Evolutionary conservation across 306 rosid genomes (phyloP).

Genomic region (Dalbergia cochinchinensis): DNA sequence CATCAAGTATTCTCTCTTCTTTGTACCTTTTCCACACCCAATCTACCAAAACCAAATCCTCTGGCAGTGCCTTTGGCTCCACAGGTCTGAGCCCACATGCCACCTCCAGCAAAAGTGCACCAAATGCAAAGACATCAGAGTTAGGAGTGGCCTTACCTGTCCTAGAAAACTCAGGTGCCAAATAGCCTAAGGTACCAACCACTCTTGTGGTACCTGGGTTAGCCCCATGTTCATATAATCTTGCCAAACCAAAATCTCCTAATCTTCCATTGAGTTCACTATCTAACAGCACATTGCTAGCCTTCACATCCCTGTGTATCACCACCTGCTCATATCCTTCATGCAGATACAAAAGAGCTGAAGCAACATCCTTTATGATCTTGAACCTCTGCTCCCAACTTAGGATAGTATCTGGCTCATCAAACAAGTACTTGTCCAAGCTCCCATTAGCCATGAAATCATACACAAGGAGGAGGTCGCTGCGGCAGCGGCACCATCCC

Average conservation of each 20-base stretch:
- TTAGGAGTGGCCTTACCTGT: conserved; percentile 76
- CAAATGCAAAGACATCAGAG: conserved; percentile 78
- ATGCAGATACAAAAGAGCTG: conserved; percentile 75
- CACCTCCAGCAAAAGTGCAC: conserved; percentile 84
- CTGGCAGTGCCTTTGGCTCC: conserved; percentile 60
- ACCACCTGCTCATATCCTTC: conserved; percentile 86
- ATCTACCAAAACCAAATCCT: conserved; percentile 71
- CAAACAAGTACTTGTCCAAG: conserved; percentile 71
- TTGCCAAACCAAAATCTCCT: conserved; percentile 83
- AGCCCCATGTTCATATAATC: conserved; percentile 76
- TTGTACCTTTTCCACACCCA: conserved; percentile 74
- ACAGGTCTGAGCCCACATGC: conserved; percentile 73
- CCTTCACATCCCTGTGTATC: conserved; percentile 81
- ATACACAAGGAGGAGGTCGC: conserved; percentile 77
- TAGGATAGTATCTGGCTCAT: conserved; percentile 53
- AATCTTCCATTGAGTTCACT: conserved; percentile 71
- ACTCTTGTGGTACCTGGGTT: conserved; percentile 77
- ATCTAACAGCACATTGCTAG: conserved; percentile 80
- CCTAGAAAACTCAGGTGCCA: conserved; percentile 82
- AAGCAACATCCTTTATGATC: conserved; percentile 76
- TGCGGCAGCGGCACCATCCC: conserved; percentile 80
- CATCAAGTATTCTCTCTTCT: conserved; percentile 58
- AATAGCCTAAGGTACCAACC: conserved; percentile 79
- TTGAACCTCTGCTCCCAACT: conserved; percentile 72
- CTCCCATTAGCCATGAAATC: conserved; percentile 86